A percentile compares a stretch with the other conserved stretches of the same genome.
Conservation (phyloP, 805 yeast species). For the Candida sithepensis region DNA sequence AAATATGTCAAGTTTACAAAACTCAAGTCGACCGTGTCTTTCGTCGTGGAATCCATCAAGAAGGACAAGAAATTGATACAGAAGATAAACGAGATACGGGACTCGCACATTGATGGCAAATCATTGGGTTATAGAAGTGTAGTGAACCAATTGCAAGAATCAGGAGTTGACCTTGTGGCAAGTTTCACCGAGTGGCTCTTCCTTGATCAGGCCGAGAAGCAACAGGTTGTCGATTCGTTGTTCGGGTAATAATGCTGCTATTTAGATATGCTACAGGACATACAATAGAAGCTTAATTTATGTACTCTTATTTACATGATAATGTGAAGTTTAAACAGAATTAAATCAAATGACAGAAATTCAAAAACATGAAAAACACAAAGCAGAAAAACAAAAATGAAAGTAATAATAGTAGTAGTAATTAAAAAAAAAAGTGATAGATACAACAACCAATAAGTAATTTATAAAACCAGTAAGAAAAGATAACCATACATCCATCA, state of each 20-base stretch:
- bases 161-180: background rate
- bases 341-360: too few species aligned
- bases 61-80: background rate
- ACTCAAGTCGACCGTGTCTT: constrained; percentile 1
- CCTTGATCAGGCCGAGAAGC: background rate
- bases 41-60: constrained; percentile 1
- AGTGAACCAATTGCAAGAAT: background rate
- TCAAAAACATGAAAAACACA: background rate
- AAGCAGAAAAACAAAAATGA: background rate
- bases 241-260: background rate
- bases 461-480: background rate
- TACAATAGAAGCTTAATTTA: background rate
- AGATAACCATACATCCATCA: background rate
- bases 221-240: background rate
- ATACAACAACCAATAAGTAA: background rate
- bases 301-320: background rate
- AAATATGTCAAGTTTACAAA: constrained; percentile 7
- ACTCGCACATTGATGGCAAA: too few species aligned
- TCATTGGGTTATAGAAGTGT: background rate
- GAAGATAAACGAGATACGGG: too few species aligned
- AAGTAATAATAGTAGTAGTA: constrained; percentile 1
- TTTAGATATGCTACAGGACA: background rate
- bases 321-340: too few species aligned
- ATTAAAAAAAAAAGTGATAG: background rate
- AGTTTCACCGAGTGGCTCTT: background rate